phyloP scores from a whole-genome alignment of 768 basidiomycete species.

The Boletus vinaceobasis region DNA sequence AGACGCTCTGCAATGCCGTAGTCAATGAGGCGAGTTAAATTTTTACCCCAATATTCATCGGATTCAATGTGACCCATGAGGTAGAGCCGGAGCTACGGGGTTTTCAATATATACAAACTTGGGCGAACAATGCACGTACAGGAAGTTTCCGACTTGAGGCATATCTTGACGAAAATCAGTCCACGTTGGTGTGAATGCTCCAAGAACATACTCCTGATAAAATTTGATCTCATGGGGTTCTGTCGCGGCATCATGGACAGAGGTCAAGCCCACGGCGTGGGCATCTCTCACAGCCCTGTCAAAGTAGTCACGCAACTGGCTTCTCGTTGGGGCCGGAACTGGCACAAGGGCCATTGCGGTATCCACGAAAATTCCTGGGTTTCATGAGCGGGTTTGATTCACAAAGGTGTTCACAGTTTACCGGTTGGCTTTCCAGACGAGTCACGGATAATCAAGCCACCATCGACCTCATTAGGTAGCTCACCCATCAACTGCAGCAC shows the following conservation, averaged over 20 bases:
- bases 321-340: conserved; percentile 57
- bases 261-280: conserved; percentile 76
- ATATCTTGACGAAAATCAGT: conserved; percentile 43
- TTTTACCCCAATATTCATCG: conserved; percentile 63
- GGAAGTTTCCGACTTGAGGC: conserved; percentile 68
- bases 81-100: conserved; percentile 54
- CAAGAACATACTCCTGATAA: conserved; percentile 52
- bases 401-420: conserved; percentile 10
- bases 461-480: conserved; percentile 62
- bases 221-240: conserved; percentile 53
- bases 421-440: conserved; percentile 65
- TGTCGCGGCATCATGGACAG: conserved; percentile 78
- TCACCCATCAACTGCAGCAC: conserved; percentile 62
- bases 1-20: conserved; percentile 54
- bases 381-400: not conserved
- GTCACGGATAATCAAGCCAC: conserved; percentile 73
- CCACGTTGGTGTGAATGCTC: not conserved
- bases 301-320: conserved; percentile 58
- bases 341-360: conserved; percentile 80
- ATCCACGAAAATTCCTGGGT: conserved; percentile 73
- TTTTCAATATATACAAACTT: not conserved
- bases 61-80: conserved; percentile 54
- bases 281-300: conserved; percentile 64
- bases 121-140: conserved; percentile 37
- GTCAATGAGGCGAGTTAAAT: conserved; percentile 54